These are phyloP conservation scores for Leavenworthia alabamica DNA, from an alignment of 345 rosid species.

Conservation along the genomic window DNA sequence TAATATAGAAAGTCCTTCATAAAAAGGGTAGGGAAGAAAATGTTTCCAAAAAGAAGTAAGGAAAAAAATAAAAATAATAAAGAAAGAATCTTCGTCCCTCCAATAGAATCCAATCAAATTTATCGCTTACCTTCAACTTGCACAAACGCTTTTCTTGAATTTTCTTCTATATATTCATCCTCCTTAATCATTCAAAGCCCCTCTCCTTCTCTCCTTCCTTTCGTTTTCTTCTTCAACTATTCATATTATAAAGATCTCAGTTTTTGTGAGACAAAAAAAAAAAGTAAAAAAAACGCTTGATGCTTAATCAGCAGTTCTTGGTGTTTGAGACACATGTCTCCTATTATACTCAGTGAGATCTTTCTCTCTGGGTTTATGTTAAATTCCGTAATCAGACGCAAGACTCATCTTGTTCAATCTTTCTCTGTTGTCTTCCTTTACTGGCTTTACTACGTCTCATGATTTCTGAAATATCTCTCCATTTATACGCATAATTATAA, in stretches of 20 bases:
- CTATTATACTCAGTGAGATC: conserved; percentile 72
- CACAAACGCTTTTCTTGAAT: conserved; percentile 21
- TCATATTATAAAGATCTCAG: not conserved
- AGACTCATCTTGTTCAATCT: conserved; percentile 97
- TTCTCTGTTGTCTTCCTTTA: conserved; percentile 99
- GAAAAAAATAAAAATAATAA: not conserved
- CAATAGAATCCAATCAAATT: conserved; percentile 19
- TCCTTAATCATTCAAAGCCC: conserved; percentile 10
- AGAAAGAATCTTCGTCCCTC: conserved; percentile 14
- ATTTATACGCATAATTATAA: conserved; percentile 2
- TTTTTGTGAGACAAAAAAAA: not conserved
- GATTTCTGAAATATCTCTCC: conserved; percentile 19
- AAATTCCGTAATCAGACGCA: conserved; percentile 74
- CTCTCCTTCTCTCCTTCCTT: conserved; percentile 16
- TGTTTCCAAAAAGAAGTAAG: conserved; percentile 2
- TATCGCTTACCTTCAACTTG: conserved; percentile 21
- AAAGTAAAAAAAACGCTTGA: conserved; percentile 33
- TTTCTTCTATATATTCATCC: conserved; percentile 43
- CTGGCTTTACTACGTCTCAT: conserved; percentile 97
- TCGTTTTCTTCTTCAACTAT: not conserved
- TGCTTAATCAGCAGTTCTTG: conserved; percentile 59
- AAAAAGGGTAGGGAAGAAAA: not conserved
- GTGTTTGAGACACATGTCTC: conserved; percentile 99
- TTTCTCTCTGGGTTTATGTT: conserved; percentile 75
- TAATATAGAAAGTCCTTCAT: not conserved